Percentiles rank a stretch among this genome's conserved stretches.
Conservation (phyloP, 306 rosid species). For the Quercus dentata region DNA sequence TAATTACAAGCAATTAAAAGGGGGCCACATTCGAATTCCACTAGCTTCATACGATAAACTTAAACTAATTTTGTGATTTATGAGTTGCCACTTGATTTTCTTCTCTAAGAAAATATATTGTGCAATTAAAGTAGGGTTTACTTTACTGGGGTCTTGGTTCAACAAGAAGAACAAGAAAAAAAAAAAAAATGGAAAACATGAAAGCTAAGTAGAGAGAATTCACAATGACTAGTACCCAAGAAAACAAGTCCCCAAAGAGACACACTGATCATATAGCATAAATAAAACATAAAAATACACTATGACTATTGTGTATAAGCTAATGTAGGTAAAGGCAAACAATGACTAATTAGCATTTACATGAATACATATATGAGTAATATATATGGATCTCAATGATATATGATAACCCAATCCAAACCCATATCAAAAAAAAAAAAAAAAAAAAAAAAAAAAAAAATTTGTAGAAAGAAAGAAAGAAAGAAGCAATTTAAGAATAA, state of each 20-base stretch:
- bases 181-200: not conserved
- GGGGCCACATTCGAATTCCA: not conserved
- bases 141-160: too few relatives aligned
- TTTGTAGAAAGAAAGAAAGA: constrained; percentile 25
- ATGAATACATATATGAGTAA: not conserved
- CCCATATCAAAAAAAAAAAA: constrained; percentile 20
- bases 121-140: not conserved
- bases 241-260: not conserved
- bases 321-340: not conserved
- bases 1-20: not conserved
- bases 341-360: constrained; percentile 13
- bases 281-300: not conserved
- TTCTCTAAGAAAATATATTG: not conserved
- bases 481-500: not conserved
- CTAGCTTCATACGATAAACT: not conserved
- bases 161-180: not conserved
- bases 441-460: constrained; percentile 2
- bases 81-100: not conserved
- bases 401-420: not conserved
- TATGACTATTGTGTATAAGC: not conserved
- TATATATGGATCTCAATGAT: not conserved
- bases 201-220: not conserved
- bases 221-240: not conserved
- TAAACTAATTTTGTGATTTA: not conserved
- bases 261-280: not conserved